Evolutionary conservation across 2,329 filamentous ascomycete genomes (phyloP).

Genomic region (Ustulina deusta): DNA sequence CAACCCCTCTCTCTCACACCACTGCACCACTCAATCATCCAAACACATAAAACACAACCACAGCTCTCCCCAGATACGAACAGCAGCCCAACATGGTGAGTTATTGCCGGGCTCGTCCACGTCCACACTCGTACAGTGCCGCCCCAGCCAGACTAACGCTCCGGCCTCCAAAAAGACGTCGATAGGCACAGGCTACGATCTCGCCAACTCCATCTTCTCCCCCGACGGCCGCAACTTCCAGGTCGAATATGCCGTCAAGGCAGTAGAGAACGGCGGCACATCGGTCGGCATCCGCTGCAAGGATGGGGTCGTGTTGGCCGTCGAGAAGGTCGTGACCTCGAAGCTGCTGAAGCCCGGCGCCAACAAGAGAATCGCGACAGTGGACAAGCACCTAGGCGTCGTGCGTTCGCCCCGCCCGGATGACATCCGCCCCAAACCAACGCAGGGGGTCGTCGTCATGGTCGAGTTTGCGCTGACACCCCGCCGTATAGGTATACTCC

Average conservation of each 20-base stretch:
- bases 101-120: conserved; percentile 1
- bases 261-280: conserved; percentile 97
- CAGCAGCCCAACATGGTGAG: conserved; percentile 37
- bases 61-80: background rate
- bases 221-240: conserved; percentile 99
- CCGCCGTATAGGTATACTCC: conserved; percentile 79
- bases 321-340: conserved; percentile 96
- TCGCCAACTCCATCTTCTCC: conserved; percentile 99
- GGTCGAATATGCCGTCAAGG: conserved; percentile 98
- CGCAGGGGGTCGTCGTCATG: too few relatives aligned
- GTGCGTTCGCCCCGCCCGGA: conserved; percentile 68
- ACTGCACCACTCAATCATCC: conserved; percentile 1
- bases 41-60: conserved; percentile 3
- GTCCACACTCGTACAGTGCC: background rate
- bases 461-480: conserved; percentile 14
- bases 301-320: conserved; percentile 93
- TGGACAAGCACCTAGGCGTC: conserved; percentile 93
- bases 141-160: conserved; percentile 33
- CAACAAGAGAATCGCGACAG: conserved; percentile 96
- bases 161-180: conserved; percentile 75
- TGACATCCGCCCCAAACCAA: background rate
- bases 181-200: conserved; percentile 99
- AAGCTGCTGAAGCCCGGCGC: conserved; percentile 95
- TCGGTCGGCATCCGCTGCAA: conserved; percentile 97
- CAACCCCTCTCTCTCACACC: background rate